These are phyloP conservation scores for Gaertneriomyces sp. DNA, from an alignment of 192 early-diverging fungal genomes.

Conservation along the genomic window DNA sequence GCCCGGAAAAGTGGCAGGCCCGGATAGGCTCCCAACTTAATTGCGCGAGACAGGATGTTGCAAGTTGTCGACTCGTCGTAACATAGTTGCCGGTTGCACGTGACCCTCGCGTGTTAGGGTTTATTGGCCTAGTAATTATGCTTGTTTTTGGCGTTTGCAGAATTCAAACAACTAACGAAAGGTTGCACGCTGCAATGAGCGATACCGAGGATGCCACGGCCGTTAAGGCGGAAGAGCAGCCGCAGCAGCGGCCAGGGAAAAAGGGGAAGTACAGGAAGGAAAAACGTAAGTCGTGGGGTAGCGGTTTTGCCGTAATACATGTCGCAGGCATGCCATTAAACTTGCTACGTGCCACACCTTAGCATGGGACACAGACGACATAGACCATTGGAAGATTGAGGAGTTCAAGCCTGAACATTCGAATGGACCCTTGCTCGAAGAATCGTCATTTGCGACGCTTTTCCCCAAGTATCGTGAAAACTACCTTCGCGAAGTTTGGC, in stretches of 20 bases:
- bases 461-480: constrained; percentile 98
- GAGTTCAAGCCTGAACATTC: constrained; percentile 68
- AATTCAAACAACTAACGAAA: too few relatives aligned
- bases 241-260: constrained; percentile 34
- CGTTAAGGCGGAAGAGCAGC: background rate
- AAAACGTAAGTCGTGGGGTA: constrained; percentile 45
- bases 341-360: background rate
- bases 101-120: too few relatives aligned
- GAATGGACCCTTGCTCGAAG: constrained; percentile 77
- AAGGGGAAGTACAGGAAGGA: constrained; percentile 58
- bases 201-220: too few relatives aligned
- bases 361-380: constrained; percentile 88
- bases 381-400: constrained; percentile 91
- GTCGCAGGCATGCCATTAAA: background rate
- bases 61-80: too few relatives aligned
- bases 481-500: constrained; percentile 90
- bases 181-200: too few relatives aligned
- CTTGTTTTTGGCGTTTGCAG: too few relatives aligned
- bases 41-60: too few relatives aligned
- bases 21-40: too few relatives aligned
- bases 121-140: too few relatives aligned
- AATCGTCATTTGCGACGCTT: constrained; percentile 93
- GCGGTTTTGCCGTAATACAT: background rate
- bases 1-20: too few relatives aligned
- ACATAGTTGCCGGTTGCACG: too few relatives aligned